phyloP scores from a whole-genome alignment of 2,329 filamentous ascomycete species.

The Exophiala mesophila region DNA sequence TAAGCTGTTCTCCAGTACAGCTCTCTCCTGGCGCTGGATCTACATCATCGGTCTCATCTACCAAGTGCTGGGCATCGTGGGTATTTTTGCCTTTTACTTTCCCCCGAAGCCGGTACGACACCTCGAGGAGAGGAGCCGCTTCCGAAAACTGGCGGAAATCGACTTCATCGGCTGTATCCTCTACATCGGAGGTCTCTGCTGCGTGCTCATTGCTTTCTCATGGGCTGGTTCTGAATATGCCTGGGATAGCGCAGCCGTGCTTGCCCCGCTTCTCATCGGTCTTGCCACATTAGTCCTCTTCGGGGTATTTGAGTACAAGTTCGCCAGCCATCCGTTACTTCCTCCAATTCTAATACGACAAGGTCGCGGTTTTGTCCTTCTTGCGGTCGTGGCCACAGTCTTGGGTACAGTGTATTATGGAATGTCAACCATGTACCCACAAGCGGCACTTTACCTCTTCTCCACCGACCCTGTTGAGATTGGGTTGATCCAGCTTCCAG shows the following conservation, averaged over 20 bases:
- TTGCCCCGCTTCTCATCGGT: constrained; percentile 11
- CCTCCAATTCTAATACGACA: constrained; percentile 6
- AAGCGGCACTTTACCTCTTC: constrained; percentile 12
- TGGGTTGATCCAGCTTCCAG: constrained; percentile 9
- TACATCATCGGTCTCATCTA: constrained; percentile 34
- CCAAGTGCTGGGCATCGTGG: constrained; percentile 7
- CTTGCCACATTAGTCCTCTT: constrained; percentile 3
- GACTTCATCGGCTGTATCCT: constrained; percentile 10
- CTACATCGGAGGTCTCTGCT: constrained; percentile 5
- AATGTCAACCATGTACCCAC: constrained; percentile 6
- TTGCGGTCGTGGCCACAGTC: constrained; percentile 9
- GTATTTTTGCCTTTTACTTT: constrained; percentile 45
- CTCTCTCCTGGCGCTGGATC: constrained; percentile 42
- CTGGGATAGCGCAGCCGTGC: constrained; percentile 5
- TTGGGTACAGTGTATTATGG: constrained; percentile 9
- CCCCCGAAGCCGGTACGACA: constrained; percentile 47
- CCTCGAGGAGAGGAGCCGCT: constrained; percentile 26
- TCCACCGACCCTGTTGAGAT: constrained; percentile 10
- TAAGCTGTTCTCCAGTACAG: not conserved
- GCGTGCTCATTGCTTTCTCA: constrained; percentile 9
- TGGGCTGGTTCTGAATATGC: constrained; percentile 9
- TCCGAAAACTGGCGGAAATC: constrained; percentile 31
- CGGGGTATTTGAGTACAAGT: constrained; percentile 2
- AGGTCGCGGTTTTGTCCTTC: constrained; percentile 3
- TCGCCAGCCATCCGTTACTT: constrained; percentile 4